Evolutionary conservation across 805 yeast species (phyloP), one percentile per base, ranked within the genome.

Genomic region (Zygosaccharomyces rouxii): DNA sequence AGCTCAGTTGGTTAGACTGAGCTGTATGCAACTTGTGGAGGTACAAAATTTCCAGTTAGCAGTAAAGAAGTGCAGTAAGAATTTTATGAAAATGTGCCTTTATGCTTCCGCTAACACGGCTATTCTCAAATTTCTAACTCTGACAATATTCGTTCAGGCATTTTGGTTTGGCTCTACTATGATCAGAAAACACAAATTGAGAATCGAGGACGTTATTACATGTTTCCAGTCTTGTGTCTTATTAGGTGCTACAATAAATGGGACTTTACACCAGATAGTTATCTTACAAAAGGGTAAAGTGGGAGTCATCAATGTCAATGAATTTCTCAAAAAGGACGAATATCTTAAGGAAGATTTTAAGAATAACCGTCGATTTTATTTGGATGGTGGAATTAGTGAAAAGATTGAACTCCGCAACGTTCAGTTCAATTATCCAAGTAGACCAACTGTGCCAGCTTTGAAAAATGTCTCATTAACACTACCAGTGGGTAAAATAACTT

Each of bases 161-260:
- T 86, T 94, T 58, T 89, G 95, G 88, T 92, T 84, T 68, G 99
- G 98, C 1, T 77, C 84, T 25, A 73, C 73, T 39, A 75, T 86
- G 71, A 83, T 89, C 3, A 65, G 68, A 30, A 64, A 67, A 4
- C 79, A 80, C 0, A 71, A 75, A 7, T 61, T 82, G 11, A 56
- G 70, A 1, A 69, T 88, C 2, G 84, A 86, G 10, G 75, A 80
- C 35, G 87, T 92, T 0, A 70, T 94, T 44, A 84, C 96, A 0
- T 85, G 95, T 35, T 89, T 94, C 57, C 81, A 88, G 55, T 77
- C 96, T 9, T 88, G 97, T 57, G 64, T 92, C 10, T 73, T 80
- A 62, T 70, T 89, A n/a, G 84, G 94, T 0, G 74, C 80, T 6
- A 71, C 81, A 3, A 67, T 89, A 18, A 74, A 79, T 41, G 69